phyloP scores from a whole-genome alignment of 805 yeast genomes.

The Saccharomycopsis fermentans region DNA sequence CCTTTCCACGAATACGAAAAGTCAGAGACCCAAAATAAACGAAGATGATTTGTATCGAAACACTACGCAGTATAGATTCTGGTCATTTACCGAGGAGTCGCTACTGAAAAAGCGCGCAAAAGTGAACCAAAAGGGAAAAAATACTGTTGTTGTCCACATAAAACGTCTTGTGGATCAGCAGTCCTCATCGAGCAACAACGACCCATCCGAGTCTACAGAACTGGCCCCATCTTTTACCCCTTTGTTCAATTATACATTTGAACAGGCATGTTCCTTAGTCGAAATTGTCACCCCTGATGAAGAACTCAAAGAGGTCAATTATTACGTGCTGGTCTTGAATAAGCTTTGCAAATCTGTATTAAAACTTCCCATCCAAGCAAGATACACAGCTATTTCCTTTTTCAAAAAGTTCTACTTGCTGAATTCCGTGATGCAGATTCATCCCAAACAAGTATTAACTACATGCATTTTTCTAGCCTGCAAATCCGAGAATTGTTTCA shows the following conservation, averaged over 20 bases:
- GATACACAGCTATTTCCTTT: conserved; percentile 74
- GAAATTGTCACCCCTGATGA: conserved; percentile 54
- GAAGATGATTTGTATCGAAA: conserved; percentile 84
- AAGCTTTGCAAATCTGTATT: conserved; percentile 56
- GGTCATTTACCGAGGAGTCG: conserved; percentile 69
- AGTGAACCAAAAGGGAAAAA: conserved; percentile 48
- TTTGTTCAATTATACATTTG: conserved; percentile 15
- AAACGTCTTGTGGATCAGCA: conserved; percentile 22
- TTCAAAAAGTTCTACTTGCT: conserved; percentile 70
- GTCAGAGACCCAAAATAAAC: not conserved
- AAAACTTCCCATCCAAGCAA: conserved; percentile 77
- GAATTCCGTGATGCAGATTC: conserved; percentile 77
- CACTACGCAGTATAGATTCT: conserved; percentile 70
- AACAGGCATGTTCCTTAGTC: conserved; percentile 24
- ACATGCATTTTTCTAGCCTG: conserved; percentile 86
- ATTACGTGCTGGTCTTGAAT: conserved; percentile 62
- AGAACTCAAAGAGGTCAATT: conserved; percentile 56
- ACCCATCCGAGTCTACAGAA: conserved; percentile 8
- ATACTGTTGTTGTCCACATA: conserved; percentile 26
- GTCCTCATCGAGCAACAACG: conserved; percentile 21
- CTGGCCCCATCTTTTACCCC: not conserved
- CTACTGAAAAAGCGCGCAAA: conserved; percentile 38
- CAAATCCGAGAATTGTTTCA: conserved; percentile 84
- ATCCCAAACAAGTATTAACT: conserved; percentile 73
- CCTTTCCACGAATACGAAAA: not conserved